Base-by-base conservation (phyloP, 192 early-diverging fungal species). In the Thamnidium elegans region DNA sequence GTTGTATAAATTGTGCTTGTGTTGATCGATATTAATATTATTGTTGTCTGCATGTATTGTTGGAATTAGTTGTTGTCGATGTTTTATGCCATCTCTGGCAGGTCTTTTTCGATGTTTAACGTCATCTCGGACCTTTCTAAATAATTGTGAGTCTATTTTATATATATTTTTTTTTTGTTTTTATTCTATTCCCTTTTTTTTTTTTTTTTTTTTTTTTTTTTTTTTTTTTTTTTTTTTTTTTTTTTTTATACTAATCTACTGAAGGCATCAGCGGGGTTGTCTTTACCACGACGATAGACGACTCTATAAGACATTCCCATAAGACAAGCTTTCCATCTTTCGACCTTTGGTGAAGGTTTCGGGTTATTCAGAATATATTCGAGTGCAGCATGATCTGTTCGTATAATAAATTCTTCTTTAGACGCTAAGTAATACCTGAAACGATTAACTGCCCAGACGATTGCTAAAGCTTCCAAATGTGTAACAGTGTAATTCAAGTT, bases 401-500 rank as follows among this genome's bases (percentile, higher is more conserved):
- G 11, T 10, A 55, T 7, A 8, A 39, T n/a, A 20, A 58, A 58
- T 3, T n/a, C n/a, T n/a, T n/a, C n/a, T 43, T 14, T 19, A 3
- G 31, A 17, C 39, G 30, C 17, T 19, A 58, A 19, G 36, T 36
- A 58, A 3, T 19, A 19, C 26, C 36, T 2, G 36, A 58, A 7
- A 58, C 55, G 43, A 58, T 58, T 0, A 36, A 15, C 1, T n/a
- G n/a, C n/a, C n/a, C n/a, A n/a, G n/a, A n/a, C n/a, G n/a, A n/a
- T n/a, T n/a, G n/a, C n/a, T n/a, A 63, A 15, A 14, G 62, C 62
- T 17, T 63, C 50, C 3, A 63, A 1, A 8, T 52, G 17, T 7
- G 0, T 3, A 5, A 5, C 50, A 6, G 23, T 3, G 23, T 26
- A 20, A 32, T 26, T 63, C 47, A 1, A 32, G 1, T 63, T 50